Conservation (phyloP, 148 eudicot genomes). For the Gaultheria prostrata region DNA sequence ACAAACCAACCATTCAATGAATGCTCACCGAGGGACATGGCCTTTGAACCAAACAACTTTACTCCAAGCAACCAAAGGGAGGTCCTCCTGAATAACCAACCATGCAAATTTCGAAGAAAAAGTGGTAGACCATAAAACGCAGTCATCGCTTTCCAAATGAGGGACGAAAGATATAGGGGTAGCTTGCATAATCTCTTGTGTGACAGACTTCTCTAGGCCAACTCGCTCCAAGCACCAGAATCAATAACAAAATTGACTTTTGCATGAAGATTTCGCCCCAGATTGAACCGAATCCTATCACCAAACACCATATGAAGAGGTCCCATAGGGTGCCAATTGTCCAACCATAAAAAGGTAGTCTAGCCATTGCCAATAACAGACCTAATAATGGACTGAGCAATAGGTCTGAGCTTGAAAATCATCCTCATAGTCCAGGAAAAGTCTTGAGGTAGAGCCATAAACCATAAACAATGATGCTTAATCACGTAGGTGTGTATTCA, state of each 20-base stretch:
- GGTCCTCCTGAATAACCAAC: background rate
- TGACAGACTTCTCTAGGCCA: background rate
- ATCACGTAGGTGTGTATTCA: too few species aligned
- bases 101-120: background rate
- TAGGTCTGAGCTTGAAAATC: too few species aligned
- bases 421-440: too few species aligned
- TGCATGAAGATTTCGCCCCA: background rate
- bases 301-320: background rate
- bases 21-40: too few species aligned
- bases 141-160: background rate
- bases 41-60: too few species aligned
- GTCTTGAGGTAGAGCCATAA: too few species aligned
- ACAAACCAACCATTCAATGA: too few species aligned
- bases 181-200: background rate
- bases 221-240: background rate
- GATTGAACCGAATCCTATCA: background rate
- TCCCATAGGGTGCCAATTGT: too few species aligned
- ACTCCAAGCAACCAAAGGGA: background rate
- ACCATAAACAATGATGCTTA: too few species aligned
- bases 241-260: background rate
- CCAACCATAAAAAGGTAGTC: too few species aligned
- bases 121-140: background rate
- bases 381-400: too few species aligned
- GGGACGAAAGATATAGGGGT: background rate
- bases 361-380: too few species aligned